Evolutionary conservation across 768 basidiomycete genomes (phyloP).

Genomic region (Lactarius quietus): DNA sequence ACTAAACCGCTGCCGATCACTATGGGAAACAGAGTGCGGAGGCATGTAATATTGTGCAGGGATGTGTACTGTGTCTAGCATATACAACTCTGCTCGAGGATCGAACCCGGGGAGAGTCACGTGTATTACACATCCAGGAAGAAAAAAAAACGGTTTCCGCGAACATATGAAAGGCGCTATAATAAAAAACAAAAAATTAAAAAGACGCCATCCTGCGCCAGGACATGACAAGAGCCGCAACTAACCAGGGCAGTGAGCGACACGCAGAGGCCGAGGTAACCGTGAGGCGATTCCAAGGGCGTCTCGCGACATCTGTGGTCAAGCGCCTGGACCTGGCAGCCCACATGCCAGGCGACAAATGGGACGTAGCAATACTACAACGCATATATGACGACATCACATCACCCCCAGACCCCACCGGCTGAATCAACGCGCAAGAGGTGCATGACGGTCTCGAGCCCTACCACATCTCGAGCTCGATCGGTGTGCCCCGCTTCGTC

Average conservation of each 20-base stretch:
- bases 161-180: no score
- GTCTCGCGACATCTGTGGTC: constrained; percentile 79
- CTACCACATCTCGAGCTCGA: constrained; percentile 92
- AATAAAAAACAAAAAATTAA: no score
- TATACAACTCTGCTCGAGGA: no score
- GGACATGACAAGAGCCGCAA: constrained; percentile 48
- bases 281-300: constrained; percentile 45
- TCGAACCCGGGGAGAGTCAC: no score
- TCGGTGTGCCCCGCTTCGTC: constrained; percentile 92
- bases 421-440: constrained; percentile 83
- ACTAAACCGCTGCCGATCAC: no score
- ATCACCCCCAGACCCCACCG: constrained; percentile 80
- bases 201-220: no score
- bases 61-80: no score
- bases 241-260: constrained; percentile 53
- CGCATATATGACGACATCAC: constrained; percentile 91
- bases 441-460: constrained; percentile 85
- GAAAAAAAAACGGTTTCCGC: no score
- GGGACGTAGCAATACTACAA: constrained; percentile 90
- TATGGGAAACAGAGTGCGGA: no score
- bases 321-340: constrained; percentile 88
- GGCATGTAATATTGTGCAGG: no score
- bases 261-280: constrained; percentile 58
- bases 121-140: no score
- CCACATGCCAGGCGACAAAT: constrained; percentile 76